Base-by-base conservation (phyloP, 208 protist species). In the Leishmania martiniquensis region DNA sequence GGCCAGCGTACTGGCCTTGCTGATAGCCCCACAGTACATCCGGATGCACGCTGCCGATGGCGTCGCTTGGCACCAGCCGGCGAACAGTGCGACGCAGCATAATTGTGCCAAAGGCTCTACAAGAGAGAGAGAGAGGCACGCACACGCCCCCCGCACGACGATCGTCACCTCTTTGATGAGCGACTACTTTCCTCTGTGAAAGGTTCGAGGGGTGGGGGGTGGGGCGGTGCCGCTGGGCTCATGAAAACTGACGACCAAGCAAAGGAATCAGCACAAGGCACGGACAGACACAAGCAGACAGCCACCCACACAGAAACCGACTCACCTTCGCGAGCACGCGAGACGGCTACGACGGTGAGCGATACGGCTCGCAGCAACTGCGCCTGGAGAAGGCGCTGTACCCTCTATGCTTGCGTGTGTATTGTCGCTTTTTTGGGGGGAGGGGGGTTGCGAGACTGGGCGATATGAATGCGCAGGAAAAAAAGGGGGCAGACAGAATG, bases 11-110 rank as follows among this genome's bases (percentile, higher is more conserved):
- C 75, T 91, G 86, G 29, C 81, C 88, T 55, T 95, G 88, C 91
- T 93, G 92, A 83, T 92, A 79, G 20, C 91, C 91, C 90, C 89
- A 97, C 57, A 95, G 54, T 32, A 95, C 88, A 86, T 97, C 93
- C 17, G 93, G 93, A 75, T 96, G 93, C 29, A 89, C 91, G 15
- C 62, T 52, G 7, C 93, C 93, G 84, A 97, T 97, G 44, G 89
- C 84, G 4, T 95, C 89, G 45, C 81, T 73, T 25, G 79, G 57
- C 51, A 93, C 80, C n/a, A 93, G 60, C 0, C 71, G 62, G 39
- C 62, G 29, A 29, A 88, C 0, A 13, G 90, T 93, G 34, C 91
- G 91, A 52, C 91, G 89, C 52, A 97, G 83, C 93, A 97, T 97
- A 9, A 47, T 69, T 13, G 45, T 60, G 37, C 22, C 4, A 49